These are phyloP conservation scores for Cucurbita argyrosperma DNA, from an alignment of 306 rosid genomes.

Conservation along the genomic window DNA sequence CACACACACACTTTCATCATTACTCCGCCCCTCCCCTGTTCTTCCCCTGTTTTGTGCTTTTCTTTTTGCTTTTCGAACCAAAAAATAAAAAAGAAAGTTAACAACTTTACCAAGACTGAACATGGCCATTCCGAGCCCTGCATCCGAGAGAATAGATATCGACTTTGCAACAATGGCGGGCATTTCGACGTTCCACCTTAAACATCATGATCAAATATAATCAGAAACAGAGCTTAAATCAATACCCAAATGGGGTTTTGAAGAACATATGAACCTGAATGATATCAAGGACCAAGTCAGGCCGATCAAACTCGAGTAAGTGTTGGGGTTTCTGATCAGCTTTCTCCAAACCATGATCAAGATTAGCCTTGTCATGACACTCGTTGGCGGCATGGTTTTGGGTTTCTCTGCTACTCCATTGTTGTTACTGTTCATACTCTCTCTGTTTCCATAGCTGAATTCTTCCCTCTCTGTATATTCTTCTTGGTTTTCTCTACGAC, in stretches of 20 bases:
- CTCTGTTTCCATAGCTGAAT: slow-evolving; percentile 75
- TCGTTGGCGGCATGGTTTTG: slow-evolving; percentile 72
- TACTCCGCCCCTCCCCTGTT: no score
- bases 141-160: slow-evolving; percentile 80
- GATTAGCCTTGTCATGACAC: slow-evolving; percentile 90
- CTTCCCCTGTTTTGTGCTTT: not conserved
- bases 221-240: not conserved
- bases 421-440: slow-evolving; percentile 27
- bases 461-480: slow-evolving; percentile 61
- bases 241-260: not conserved
- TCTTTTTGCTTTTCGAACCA: not conserved
- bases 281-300: slow-evolving; percentile 78
- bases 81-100: not conserved
- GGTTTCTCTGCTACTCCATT: slow-evolving; percentile 23
- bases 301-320: slow-evolving; percentile 72
- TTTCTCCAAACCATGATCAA: slow-evolving; percentile 94
- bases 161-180: slow-evolving; percentile 76
- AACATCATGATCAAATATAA: not conserved
- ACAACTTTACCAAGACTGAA: slow-evolving; percentile 77
- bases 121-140: slow-evolving; percentile 98
- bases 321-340: slow-evolving; percentile 79
- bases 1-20: slow-evolving; percentile 5
- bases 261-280: slow-evolving; percentile 22
- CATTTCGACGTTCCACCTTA: slow-evolving; percentile 75
- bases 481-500: slow-evolving; percentile 50